Evolutionary conservation across 257 asterid genomes (phyloP).

Genomic region (Fraxinus cuspidata): DNA sequence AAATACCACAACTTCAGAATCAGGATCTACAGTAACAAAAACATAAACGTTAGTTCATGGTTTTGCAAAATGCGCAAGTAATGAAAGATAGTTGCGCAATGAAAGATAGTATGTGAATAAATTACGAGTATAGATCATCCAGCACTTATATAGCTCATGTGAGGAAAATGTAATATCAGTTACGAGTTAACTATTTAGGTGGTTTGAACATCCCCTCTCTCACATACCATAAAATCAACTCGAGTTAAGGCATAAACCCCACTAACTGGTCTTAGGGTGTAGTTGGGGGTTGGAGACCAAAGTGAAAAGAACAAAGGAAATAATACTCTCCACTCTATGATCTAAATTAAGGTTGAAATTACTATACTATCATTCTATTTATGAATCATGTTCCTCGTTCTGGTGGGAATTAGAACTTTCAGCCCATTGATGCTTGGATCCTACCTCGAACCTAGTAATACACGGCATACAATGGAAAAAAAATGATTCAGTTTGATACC

Average conservation of each 20-base stretch:
- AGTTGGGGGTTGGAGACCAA: neutral
- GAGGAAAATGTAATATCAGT: neutral
- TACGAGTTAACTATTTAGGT: neutral
- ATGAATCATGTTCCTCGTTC: neutral
- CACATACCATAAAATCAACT: slow-evolving; percentile 1
- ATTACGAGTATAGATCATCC: neutral
- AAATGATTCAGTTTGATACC: neutral
- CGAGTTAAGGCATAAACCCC: neutral
- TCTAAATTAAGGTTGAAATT: slow-evolving; percentile 1
- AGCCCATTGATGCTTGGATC: neutral
- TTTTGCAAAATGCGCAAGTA: slow-evolving; percentile 15
- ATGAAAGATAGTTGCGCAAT: neutral
- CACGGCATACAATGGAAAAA: neutral
- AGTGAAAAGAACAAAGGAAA: slow-evolving; percentile 1
- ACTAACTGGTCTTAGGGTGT: neutral
- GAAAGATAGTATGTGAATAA: neutral
- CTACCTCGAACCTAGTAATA: neutral
- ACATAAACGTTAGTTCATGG: slow-evolving; percentile 12
- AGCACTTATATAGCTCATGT: neutral
- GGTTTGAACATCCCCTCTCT: neutral
- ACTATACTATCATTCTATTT: neutral
- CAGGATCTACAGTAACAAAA: slow-evolving; percentile 66
- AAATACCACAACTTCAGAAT: slow-evolving; percentile 79
- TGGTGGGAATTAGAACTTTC: slow-evolving; percentile 5
- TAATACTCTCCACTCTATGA: slow-evolving; percentile 13